Evolutionary conservation across 2,329 filamentous ascomycete genomes (phyloP).

Genomic region (Acrocalymma vagum): DNA sequence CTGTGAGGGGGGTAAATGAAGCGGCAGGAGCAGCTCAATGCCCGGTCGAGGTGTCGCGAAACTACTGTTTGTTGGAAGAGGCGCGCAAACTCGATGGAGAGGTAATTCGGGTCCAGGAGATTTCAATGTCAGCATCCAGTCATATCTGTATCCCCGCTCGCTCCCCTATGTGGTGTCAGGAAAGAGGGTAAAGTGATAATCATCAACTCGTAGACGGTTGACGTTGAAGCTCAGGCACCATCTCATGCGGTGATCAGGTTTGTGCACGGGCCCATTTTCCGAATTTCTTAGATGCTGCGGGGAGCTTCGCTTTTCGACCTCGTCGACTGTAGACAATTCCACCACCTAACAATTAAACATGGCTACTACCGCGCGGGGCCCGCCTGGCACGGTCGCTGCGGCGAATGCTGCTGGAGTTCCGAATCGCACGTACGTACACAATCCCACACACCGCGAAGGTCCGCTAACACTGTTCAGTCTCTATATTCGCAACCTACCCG

Average conservation of each 20-base stretch:
- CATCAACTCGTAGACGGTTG: too few relatives aligned
- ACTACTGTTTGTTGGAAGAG: too few relatives aligned
- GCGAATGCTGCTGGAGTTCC: constrained; percentile 30
- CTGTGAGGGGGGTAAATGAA: too few relatives aligned
- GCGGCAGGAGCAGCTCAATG: too few relatives aligned
- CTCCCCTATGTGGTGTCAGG: too few relatives aligned
- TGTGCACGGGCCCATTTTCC: constrained; percentile 21
- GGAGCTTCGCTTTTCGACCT: constrained; percentile 26
- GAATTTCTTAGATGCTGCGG: constrained; percentile 29
- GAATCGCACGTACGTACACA: constrained; percentile 44
- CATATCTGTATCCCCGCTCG: too few relatives aligned
- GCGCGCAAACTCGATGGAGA: constrained; percentile 3
- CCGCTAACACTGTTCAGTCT: constrained; percentile 63
- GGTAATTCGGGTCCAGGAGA: constrained; percentile 9
- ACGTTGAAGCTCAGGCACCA: too few relatives aligned
- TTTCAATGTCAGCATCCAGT: too few relatives aligned
- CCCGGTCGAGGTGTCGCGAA: too few relatives aligned
- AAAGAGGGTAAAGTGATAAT: too few relatives aligned
- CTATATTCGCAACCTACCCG: constrained; percentile 87
- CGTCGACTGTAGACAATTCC: constrained; percentile 13
- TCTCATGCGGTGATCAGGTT: constrained; percentile 24
- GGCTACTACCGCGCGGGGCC: constrained; percentile 34
- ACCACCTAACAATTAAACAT: constrained; percentile 22
- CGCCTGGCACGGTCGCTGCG: constrained; percentile 29
- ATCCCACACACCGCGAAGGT: constrained; percentile 8